Conservation (phyloP, 768 basidiomycete species). For the Favolaschia claudopus region DNA sequence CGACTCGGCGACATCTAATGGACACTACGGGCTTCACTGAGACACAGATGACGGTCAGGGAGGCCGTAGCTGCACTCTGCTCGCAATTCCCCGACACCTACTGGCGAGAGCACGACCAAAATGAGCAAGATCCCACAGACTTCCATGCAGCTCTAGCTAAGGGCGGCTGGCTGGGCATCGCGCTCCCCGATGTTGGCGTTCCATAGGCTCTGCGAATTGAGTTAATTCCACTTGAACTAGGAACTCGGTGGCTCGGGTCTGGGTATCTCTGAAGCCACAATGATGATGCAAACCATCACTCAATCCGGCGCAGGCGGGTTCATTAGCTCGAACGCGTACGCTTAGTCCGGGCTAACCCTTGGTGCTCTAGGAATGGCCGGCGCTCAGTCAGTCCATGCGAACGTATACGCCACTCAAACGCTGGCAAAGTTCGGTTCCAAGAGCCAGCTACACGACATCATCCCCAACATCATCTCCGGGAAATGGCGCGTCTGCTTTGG, state of each 20-base stretch:
- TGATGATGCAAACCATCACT: conserved; percentile 31
- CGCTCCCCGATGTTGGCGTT: conserved; percentile 25
- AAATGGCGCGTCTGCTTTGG: conserved; percentile 27
- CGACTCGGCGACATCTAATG: not conserved
- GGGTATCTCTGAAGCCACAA: conserved; percentile 28
- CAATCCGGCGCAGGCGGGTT: conserved; percentile 28
- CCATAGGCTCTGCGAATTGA: too few relatives aligned
- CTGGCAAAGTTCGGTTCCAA: conserved; percentile 14
- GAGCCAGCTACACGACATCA: conserved; percentile 7
- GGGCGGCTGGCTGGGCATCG: conserved; percentile 23
- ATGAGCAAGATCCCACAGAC: conserved; percentile 1
- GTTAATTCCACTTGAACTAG: too few relatives aligned
- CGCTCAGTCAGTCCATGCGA: conserved; percentile 27
- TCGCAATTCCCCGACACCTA: conserved; percentile 16
- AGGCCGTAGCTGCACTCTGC: conserved; percentile 9
- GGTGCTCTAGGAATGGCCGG: conserved; percentile 27
- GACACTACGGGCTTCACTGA: conserved; percentile 13
- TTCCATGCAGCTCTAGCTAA: conserved; percentile 18
- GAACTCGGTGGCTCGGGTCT: conserved; percentile 22
- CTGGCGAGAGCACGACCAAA: conserved; percentile 19
- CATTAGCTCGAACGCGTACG: too few relatives aligned
- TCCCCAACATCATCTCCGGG: conserved; percentile 19
- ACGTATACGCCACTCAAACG: conserved; percentile 28
- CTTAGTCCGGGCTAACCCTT: too few relatives aligned
- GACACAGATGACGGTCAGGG: conserved; percentile 7